Base-by-base conservation (phyloP, 495 filamentous ascomycete genomes). In the Melanomma pulvis-pyrius region DNA sequence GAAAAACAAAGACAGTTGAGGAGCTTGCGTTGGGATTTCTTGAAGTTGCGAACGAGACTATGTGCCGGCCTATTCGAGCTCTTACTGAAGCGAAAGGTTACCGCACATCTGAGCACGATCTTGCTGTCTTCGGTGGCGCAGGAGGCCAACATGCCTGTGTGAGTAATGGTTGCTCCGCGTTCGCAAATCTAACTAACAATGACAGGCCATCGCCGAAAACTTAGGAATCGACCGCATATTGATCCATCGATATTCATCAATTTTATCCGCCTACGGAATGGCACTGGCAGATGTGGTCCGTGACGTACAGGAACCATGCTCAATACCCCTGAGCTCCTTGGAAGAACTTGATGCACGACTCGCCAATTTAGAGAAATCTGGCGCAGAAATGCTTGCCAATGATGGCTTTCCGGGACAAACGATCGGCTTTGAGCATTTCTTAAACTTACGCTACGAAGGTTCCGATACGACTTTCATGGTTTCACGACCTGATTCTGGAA, bases 381-480 rank as follows among this genome's bases (percentile, higher is more conserved):
- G 47, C 15, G 3, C 49, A 6, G 60, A 63, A 21, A 61, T 48
- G 39, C 44, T 61, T 48, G 6, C 60, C 30, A 41, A 55, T 17
- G 60, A 63, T 13, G 60, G 60, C 17, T 17, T 63, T 55, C 25
- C 58, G 1, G 17, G 28, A 1, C 6, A 61, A 21, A 26, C 26
- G 6, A 63, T 63, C 21, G 22, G 32, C 15, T 63, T 63, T 36
- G 82, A 84, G 46, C 68, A 80, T 19, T 85, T 81, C 68, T 71
- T 84, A 29, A 85, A 84, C 64, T 76, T 85, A 72, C 80, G 82
- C 0, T 84, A 84, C 36, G 77, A 80, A 29, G 83, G 83, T 4
- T 82, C 80, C 1, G 80, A 84, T 52, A 84, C 82, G 0, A 78
- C 79, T 21, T 63, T 85, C 39, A 85, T 84, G 82, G 80, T 85